A percentile compares a stretch with the other conserved stretches of the same genome.
Evolutionary conservation across 2,329 filamentous ascomycete genomes (phyloP).

Genomic region (Talaromyces islandicus): DNA sequence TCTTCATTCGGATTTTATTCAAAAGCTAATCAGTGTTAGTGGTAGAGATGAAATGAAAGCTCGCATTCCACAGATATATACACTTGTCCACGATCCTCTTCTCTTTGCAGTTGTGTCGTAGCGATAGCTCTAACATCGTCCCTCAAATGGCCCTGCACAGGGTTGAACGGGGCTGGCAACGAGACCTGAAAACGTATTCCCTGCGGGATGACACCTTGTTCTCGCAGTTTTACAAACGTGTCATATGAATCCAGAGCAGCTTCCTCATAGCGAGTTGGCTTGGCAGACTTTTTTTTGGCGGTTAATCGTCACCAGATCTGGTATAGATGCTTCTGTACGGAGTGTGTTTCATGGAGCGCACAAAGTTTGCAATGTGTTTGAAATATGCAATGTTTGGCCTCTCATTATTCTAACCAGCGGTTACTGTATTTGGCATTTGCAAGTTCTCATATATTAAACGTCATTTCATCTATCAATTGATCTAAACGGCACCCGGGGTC

Average conservation of each 20-base stretch:
- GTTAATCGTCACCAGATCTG: too few relatives aligned
- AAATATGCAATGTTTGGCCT: too few relatives aligned
- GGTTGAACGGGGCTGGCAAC: constrained; percentile 17
- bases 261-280: neutral
- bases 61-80: neutral
- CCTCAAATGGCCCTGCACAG: constrained; percentile 14
- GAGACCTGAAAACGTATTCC: constrained; percentile 28
- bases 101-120: too few relatives aligned
- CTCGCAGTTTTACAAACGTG: constrained; percentile 17
- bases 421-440: too few relatives aligned
- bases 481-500: too few relatives aligned
- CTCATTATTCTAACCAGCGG: too few relatives aligned
- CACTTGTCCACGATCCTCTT: too few relatives aligned
- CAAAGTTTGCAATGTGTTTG: too few relatives aligned
- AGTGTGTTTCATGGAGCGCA: too few relatives aligned
- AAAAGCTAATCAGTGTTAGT: neutral
- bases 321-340: too few relatives aligned
- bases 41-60: neutral
- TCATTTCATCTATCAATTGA: too few relatives aligned
- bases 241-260: constrained; percentile 22
- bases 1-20: neutral
- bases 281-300: neutral
- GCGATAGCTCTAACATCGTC: neutral
- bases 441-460: too few relatives aligned
- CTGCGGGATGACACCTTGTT: constrained; percentile 16